Evolutionary conservation across 495 filamentous ascomycete genomes (phyloP).

Genomic region (Lichenothelia convexa): DNA sequence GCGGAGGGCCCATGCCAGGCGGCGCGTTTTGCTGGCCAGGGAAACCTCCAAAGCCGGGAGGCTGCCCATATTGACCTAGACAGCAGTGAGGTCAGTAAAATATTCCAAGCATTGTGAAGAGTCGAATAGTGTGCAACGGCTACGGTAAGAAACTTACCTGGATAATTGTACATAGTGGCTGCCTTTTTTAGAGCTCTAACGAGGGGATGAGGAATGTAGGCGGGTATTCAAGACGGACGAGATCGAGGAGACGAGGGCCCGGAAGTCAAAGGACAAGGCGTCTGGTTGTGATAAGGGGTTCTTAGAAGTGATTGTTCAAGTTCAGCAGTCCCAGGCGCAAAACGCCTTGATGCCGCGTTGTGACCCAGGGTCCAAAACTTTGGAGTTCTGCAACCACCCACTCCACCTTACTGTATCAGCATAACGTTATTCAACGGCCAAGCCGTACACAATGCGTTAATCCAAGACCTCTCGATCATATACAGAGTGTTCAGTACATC

Average conservation of each 20-base stretch:
- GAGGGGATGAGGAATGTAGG: background rate
- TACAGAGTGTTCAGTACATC: no score
- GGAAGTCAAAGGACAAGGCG: no score
- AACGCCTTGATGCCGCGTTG: background rate
- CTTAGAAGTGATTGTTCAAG: background rate
- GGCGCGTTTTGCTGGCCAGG: constrained; percentile 49
- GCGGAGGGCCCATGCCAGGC: constrained; percentile 57
- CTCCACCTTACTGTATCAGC: no score
- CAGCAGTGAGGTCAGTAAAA: background rate
- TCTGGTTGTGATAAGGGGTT: no score
- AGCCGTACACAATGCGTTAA: no score
- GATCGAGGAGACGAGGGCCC: no score
- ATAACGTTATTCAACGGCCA: no score
- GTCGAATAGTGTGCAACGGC: background rate
- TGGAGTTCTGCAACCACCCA: no score
- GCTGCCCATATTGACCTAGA: constrained; percentile 43
- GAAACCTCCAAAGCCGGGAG: constrained; percentile 54
- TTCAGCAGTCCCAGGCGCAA: background rate
- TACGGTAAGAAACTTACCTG: constrained; percentile 33
- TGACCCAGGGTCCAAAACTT: background rate
- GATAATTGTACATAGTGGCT: constrained; percentile 59
- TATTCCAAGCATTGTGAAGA: background rate
- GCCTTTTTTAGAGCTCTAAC: background rate
- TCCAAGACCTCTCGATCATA: no score
- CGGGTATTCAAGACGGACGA: background rate